Conservation (phyloP, 352 stramenopile species). For the Phytophthora rubi region DNA sequence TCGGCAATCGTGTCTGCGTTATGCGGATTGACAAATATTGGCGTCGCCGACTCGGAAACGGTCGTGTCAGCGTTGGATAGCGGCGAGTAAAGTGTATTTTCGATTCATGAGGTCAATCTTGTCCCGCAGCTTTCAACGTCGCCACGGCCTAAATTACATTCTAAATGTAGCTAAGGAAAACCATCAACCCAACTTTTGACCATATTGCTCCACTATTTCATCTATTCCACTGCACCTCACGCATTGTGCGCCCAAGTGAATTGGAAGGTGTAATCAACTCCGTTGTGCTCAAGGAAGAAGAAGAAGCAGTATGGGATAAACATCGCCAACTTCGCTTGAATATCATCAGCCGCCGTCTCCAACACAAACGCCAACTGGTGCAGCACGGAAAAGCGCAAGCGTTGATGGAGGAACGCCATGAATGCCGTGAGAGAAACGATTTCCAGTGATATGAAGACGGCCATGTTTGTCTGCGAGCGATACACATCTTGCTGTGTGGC, state of each 20-base stretch:
- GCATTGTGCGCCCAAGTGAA: slow-evolving; percentile 1
- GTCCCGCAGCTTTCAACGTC: too few relatives aligned
- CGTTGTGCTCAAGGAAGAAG: slow-evolving; percentile 40
- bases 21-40: background rate
- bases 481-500: slow-evolving; percentile 2
- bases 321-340: slow-evolving; percentile 32
- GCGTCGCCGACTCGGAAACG: background rate
- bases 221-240: too few relatives aligned
- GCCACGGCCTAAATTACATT: too few relatives aligned
- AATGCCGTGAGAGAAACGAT: slow-evolving; percentile 20
- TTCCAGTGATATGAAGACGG: slow-evolving; percentile 25
- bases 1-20: background rate
- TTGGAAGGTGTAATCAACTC: slow-evolving; percentile 32
- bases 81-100: too few relatives aligned
- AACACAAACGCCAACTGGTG: slow-evolving; percentile 41
- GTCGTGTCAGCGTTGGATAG: too few relatives aligned
- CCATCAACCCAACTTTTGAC: background rate
- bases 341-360: slow-evolving; percentile 30
- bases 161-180: background rate
- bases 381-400: slow-evolving; percentile 26
- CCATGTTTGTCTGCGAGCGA: slow-evolving; percentile 24
- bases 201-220: too few relatives aligned
- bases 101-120: too few relatives aligned
- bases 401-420: slow-evolving; percentile 10
- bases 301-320: slow-evolving; percentile 39